Evolutionary conservation across 768 basidiomycete species (phyloP).

Genomic region (Boletus rubroflammeus): DNA sequence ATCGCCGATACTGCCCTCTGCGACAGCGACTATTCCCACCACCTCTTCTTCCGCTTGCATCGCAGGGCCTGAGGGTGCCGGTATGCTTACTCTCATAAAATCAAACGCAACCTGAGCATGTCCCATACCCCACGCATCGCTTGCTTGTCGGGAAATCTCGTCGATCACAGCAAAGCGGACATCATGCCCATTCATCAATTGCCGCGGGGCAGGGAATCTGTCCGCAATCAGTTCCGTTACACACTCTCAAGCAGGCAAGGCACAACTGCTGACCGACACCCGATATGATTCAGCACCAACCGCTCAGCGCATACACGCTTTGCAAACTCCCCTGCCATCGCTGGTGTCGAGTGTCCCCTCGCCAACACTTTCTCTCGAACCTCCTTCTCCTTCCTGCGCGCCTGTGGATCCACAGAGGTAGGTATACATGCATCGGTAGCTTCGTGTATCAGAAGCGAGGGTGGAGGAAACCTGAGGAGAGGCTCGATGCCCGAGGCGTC

Average conservation of each 20-base stretch:
- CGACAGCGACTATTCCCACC: background rate
- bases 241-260: background rate
- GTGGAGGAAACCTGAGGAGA: conserved; percentile 46
- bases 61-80: conserved; percentile 8
- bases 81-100: conserved; percentile 47
- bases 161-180: conserved; percentile 44
- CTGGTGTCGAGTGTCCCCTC: conserved; percentile 76
- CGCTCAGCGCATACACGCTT: conserved; percentile 52
- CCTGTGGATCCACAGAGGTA: conserved; percentile 44
- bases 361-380: conserved; percentile 50
- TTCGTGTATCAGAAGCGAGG: conserved; percentile 81
- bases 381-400: conserved; percentile 40
- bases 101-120: conserved; percentile 54
- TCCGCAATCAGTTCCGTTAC: background rate
- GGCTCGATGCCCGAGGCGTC: conserved; percentile 60
- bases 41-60: background rate
- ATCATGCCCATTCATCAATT: conserved; percentile 27
- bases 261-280: conserved; percentile 47
- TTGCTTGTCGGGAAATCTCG: conserved; percentile 65
- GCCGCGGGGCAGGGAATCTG: conserved; percentile 54
- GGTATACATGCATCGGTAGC: conserved; percentile 76
- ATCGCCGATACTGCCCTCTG: background rate
- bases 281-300: conserved; percentile 77
- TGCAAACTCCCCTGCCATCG: conserved; percentile 77
- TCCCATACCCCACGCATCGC: conserved; percentile 51